Conservation (phyloP, 192 early-diverging fungal species). For the Backusella liffmaniae region DNA sequence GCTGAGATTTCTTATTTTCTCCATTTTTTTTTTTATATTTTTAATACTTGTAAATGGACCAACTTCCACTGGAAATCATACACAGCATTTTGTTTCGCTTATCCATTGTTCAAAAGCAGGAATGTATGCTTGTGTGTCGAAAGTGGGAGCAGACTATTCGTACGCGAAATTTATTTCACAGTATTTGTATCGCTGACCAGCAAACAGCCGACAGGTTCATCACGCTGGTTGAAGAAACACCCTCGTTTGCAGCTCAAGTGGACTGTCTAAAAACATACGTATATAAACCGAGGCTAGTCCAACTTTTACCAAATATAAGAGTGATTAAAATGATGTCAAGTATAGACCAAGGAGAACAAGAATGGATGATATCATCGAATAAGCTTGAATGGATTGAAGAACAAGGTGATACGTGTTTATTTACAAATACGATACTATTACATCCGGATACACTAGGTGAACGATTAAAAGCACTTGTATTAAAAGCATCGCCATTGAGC, state of each 20-base stretch:
- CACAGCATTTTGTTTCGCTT: not conserved
- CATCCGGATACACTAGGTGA: not conserved
- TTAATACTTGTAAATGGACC: not conserved
- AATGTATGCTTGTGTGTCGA: not conserved
- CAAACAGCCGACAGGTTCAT: not conserved
- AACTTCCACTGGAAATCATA: not conserved
- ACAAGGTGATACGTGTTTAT: not conserved
- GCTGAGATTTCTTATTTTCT: not conserved
- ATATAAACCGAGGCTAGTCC: not conserved
- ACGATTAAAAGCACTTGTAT: not conserved
- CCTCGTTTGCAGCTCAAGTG: not conserved
- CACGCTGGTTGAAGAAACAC: not conserved
- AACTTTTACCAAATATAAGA: not conserved
- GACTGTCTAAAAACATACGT: not conserved
- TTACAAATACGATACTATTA: not conserved
- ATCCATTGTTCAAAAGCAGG: not conserved
- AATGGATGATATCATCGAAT: not conserved
- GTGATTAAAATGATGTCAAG: not conserved
- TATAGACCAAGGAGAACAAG: not conserved
- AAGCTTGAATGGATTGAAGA: not conserved
- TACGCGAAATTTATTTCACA: not conserved
- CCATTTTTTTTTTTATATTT: not conserved
- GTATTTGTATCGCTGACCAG: not conserved
- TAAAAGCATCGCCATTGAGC: not conserved
- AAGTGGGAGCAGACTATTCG: not conserved